These are phyloP conservation scores for Lanmaoa rubissima DNA, from an alignment of 768 basidiomycete genomes.

Conservation along the genomic window DNA sequence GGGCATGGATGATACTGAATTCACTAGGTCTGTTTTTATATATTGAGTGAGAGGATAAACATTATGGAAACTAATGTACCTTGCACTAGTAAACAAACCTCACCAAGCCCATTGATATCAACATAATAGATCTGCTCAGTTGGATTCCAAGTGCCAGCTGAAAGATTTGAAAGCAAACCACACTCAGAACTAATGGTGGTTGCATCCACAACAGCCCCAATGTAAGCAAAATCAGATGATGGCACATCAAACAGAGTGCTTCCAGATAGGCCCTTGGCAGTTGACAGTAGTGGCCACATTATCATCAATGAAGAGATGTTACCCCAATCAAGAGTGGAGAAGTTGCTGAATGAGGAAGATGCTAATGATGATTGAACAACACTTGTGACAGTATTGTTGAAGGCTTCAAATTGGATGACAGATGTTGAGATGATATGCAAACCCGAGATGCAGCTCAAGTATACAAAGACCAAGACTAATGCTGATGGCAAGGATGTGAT, in stretches of 20 bases:
- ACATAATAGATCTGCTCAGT: neutral
- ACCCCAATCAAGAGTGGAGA: neutral
- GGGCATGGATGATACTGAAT: too few species aligned
- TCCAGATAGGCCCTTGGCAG: too few species aligned
- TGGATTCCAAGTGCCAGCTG: neutral
- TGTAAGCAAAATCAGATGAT: too few species aligned
- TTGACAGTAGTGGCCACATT: too few species aligned
- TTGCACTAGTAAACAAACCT: neutral
- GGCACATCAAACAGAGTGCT: too few species aligned
- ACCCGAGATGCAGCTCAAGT: slow-evolving; percentile 11
- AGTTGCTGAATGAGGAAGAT: neutral
- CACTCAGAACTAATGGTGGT: neutral
- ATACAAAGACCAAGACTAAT: neutral
- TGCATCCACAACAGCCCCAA: too few species aligned
- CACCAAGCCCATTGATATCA: slow-evolving; percentile 2
- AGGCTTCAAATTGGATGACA: slow-evolving; percentile 20
- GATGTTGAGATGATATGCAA: slow-evolving; percentile 27
- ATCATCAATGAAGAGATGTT: too few species aligned
- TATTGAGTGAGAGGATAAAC: too few species aligned
- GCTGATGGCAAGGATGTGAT: neutral
- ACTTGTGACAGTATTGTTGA: slow-evolving; percentile 1
- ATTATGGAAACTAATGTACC: neutral
- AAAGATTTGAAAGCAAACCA: slow-evolving; percentile 8
- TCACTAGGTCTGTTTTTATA: too few species aligned
- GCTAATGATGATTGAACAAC: neutral